Conservation (phyloP, 805 yeast genomes). For the Pichia membranifaciens region DNA sequence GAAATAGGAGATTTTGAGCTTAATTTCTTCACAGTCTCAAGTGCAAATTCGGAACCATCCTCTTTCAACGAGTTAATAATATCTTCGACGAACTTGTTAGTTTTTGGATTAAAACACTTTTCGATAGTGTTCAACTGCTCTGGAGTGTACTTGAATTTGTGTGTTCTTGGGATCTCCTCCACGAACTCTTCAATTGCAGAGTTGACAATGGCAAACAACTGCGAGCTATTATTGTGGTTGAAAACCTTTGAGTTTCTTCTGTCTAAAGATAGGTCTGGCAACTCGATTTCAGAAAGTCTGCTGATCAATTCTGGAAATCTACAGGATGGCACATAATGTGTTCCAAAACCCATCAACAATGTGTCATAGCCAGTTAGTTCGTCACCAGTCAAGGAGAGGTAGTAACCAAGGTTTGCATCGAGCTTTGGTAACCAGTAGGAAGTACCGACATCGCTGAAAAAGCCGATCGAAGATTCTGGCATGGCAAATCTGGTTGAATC, state of each 20-base stretch:
- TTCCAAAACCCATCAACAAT: slow-evolving; percentile 79
- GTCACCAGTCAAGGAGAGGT: slow-evolving; percentile 81
- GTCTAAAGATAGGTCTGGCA: slow-evolving; percentile 19
- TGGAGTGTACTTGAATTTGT: slow-evolving; percentile 49
- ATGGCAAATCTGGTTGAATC: slow-evolving; percentile 88
- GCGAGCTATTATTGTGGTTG: slow-evolving; percentile 20
- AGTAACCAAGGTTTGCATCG: slow-evolving; percentile 79
- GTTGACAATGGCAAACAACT: slow-evolving; percentile 55
- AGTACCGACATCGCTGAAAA: slow-evolving; percentile 93
- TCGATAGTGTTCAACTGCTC: slow-evolving; percentile 64
- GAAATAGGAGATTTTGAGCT: slow-evolving; percentile 72
- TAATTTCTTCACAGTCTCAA: slow-evolving; percentile 48
- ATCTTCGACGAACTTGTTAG: slow-evolving; percentile 43
- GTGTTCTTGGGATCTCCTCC: slow-evolving; percentile 57
- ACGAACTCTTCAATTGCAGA: slow-evolving; percentile 74
- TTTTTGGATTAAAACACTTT: slow-evolving; percentile 47
- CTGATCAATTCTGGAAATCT: slow-evolving; percentile 55
- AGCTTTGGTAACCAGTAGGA: slow-evolving; percentile 81
- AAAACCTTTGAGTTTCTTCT: slow-evolving; percentile 17
- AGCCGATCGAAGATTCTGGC: slow-evolving; percentile 98
- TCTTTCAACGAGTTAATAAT: slow-evolving; percentile 47
- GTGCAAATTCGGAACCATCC: slow-evolving; percentile 64
- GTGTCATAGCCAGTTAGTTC: slow-evolving; percentile 72
- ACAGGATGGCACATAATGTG: slow-evolving; percentile 76
- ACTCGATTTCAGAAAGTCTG: slow-evolving; percentile 58